Percentiles rank a stretch among this genome's conserved stretches.
Conservation (phyloP, 2,329 filamentous ascomycete genomes). For the Colletotrichum horii region DNA sequence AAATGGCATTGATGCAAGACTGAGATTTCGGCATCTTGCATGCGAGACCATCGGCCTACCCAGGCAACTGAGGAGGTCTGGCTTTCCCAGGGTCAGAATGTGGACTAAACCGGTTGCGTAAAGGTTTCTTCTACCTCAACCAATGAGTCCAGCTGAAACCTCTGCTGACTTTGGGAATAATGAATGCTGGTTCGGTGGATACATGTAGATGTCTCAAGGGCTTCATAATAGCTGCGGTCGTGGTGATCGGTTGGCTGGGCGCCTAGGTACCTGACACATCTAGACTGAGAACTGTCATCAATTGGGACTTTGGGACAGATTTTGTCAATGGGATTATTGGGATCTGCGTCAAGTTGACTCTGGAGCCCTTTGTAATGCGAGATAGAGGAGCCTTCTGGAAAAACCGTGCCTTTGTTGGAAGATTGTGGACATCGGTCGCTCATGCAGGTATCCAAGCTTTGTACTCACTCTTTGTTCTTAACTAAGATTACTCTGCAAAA, state of each 20-base stretch:
- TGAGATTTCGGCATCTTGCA: background rate
- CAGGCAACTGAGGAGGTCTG: background rate
- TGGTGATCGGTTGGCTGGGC: background rate
- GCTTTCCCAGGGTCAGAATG: background rate
- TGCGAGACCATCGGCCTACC: background rate
- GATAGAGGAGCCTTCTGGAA: background rate
- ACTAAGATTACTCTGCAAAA: background rate
- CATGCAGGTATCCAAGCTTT: background rate
- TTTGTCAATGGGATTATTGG: background rate
- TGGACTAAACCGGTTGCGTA: background rate
- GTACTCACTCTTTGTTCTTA: background rate
- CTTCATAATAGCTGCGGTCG: background rate
- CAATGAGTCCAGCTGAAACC: background rate
- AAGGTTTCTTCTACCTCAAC: background rate
- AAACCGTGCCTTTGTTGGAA: background rate
- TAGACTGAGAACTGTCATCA: background rate
- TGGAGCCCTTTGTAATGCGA: background rate
- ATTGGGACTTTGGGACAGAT: background rate
- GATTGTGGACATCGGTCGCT: background rate
- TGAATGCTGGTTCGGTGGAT: background rate
- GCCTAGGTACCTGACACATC: fast-evolving
- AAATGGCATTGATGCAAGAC: background rate
- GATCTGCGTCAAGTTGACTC: background rate
- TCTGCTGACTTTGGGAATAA: background rate
- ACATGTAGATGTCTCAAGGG: background rate